Evolutionary conservation across 768 basidiomycete genomes (phyloP).

Genomic region (Suillus subalutaceus): DNA sequence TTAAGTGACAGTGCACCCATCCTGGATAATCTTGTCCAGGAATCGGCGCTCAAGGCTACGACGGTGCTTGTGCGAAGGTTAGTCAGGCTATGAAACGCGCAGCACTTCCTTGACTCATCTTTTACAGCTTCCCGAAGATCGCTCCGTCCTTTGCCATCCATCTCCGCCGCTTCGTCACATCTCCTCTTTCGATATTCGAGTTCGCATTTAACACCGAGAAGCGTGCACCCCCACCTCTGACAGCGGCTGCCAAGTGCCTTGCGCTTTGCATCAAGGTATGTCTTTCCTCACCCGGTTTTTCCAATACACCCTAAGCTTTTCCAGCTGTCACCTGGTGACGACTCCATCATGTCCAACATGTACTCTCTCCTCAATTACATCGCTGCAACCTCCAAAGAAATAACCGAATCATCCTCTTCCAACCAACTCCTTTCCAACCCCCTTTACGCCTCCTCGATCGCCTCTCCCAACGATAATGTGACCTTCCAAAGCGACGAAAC

Average conservation of each 20-base stretch:
- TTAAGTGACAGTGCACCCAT: constrained; percentile 83
- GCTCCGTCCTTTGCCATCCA: constrained; percentile 75
- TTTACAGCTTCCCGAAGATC: constrained; percentile 74
- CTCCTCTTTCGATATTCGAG: constrained; percentile 86
- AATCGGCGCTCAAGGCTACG: constrained; percentile 85
- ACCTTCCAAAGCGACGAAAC: constrained; percentile 62
- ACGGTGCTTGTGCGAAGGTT: constrained; percentile 85
- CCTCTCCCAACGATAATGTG: constrained; percentile 45
- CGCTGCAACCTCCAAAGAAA: constrained; percentile 79
- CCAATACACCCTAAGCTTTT: constrained; percentile 12
- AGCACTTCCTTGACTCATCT: neutral
- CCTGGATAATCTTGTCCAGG: constrained; percentile 82
- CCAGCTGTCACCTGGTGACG: constrained; percentile 84
- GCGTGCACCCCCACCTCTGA: constrained; percentile 75
- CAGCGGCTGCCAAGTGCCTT: constrained; percentile 87
- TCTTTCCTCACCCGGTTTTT: constrained; percentile 6
- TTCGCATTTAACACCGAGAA: constrained; percentile 77
- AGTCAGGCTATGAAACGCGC: constrained; percentile 16
- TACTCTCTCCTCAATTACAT: constrained; percentile 96
- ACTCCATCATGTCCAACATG: constrained; percentile 92
- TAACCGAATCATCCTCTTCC: constrained; percentile 52
- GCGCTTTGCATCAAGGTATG: constrained; percentile 85
- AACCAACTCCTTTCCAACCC: constrained; percentile 46
- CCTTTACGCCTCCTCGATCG: constrained; percentile 35
- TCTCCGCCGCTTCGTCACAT: constrained; percentile 85